phyloP scores from a whole-genome alignment of 306 rosid genomes.

The Castanea crenata region DNA sequence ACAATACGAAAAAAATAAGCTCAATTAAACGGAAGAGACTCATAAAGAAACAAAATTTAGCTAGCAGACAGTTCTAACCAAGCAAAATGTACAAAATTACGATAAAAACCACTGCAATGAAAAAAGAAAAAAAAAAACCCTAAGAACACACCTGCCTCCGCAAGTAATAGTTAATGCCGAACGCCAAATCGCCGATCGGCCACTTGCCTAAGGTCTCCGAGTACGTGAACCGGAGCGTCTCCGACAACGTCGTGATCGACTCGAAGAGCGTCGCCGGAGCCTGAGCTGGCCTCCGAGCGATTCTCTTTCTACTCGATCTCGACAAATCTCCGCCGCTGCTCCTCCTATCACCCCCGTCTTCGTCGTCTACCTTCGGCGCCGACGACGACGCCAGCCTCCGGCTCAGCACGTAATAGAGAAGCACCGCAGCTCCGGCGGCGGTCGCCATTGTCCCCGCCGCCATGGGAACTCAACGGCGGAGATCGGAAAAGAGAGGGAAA shows the following conservation, averaged over 20 bases:
- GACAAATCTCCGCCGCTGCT: constrained; percentile 33
- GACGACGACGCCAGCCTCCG: constrained; percentile 33
- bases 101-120: neutral
- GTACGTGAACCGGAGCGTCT: constrained; percentile 84
- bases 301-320: constrained; percentile 57
- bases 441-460: constrained; percentile 95
- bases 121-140: neutral
- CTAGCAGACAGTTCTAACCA: neutral
- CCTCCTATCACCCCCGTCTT: constrained; percentile 37
- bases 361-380: constrained; percentile 32
- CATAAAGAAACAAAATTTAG: too few species aligned
- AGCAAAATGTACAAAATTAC: neutral
- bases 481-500: neutral
- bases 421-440: constrained; percentile 87
- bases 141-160: constrained; percentile 69
- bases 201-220: constrained; percentile 91
- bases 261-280: constrained; percentile 90
- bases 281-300: constrained; percentile 89
- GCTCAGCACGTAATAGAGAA: constrained; percentile 57
- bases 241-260: constrained; percentile 72
- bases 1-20: too few species aligned
- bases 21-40: too few species aligned
- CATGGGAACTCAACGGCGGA: constrained; percentile 38
- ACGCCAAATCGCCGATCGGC: constrained; percentile 99
- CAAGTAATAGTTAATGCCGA: constrained; percentile 90